Evolutionary conservation across 2,329 filamentous ascomycete species (phyloP).

Genomic region (Hypoxylon rubiginosum): DNA sequence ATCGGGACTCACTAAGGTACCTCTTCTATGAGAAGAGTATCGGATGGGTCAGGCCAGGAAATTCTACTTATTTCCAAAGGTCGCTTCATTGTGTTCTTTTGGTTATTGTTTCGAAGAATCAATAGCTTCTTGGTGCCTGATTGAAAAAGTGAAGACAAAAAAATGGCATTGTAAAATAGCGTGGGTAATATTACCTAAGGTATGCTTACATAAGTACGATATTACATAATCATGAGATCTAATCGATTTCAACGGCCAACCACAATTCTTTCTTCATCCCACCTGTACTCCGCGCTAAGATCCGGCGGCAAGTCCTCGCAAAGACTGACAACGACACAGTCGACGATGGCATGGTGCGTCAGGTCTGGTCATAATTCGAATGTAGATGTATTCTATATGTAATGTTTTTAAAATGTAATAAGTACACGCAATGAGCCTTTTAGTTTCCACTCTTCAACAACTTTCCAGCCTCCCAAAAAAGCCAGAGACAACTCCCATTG

Average conservation of each 20-base stretch:
- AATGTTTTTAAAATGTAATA: too few relatives aligned
- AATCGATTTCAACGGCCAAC: too few relatives aligned
- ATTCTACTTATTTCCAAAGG: neutral
- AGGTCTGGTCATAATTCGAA: too few relatives aligned
- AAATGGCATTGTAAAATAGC: neutral
- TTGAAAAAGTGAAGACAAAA: neutral
- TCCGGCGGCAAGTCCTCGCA: too few relatives aligned
- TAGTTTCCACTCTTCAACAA: neutral
- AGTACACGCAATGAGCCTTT: too few relatives aligned
- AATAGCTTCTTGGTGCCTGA: neutral
- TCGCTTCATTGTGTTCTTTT: neutral
- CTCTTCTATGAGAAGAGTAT: neutral
- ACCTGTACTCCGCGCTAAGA: too few relatives aligned
- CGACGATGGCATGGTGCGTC: too few relatives aligned
- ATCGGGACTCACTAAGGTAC: neutral
- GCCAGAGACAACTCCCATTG: neutral
- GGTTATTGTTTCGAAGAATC: neutral
- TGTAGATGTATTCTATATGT: too few relatives aligned
- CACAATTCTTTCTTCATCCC: too few relatives aligned
- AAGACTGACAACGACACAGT: too few relatives aligned
- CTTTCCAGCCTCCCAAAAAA: neutral
- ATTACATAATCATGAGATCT: too few relatives aligned
- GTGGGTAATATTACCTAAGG: neutral
- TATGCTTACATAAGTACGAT: neutral
- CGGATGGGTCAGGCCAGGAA: neutral